phyloP scores from a whole-genome alignment of 83 land plant species.

The Picea abies region DNA sequence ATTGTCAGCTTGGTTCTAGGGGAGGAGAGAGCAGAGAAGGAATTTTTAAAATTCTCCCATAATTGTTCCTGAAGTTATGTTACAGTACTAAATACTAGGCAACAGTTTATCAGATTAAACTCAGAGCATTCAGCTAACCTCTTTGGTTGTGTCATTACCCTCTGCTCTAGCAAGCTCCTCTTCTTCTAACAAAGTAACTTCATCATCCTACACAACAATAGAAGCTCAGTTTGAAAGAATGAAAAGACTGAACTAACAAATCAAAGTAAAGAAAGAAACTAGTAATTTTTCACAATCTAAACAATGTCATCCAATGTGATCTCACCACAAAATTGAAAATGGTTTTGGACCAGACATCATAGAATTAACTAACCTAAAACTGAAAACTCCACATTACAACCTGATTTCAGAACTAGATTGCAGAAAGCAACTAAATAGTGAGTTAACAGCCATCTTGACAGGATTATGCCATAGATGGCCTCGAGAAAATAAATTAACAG shows the following conservation, averaged over 20 bases:
- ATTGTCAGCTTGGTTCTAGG: too few species aligned
- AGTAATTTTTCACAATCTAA: background rate
- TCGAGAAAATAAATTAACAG: too few species aligned
- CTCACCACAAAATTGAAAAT: background rate
- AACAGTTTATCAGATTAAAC: background rate
- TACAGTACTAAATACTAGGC: background rate
- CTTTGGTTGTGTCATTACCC: constrained; percentile 38
- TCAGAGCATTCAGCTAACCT: constrained; percentile 44
- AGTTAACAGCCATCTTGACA: too few species aligned
- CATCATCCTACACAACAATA: constrained; percentile 70
- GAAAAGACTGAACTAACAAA: background rate
- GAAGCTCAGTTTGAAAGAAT: background rate
- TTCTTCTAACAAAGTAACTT: constrained; percentile 82
- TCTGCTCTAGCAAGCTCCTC: constrained; percentile 73
- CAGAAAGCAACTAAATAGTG: too few species aligned
- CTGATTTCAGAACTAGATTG: too few species aligned
- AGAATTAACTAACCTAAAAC: too few species aligned
- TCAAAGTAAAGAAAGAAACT: background rate
- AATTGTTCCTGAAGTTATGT: background rate
- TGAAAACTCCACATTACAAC: too few species aligned
- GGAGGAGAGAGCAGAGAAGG: too few species aligned
- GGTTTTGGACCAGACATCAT: too few species aligned
- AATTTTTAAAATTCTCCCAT: too few species aligned
- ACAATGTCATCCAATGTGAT: constrained; percentile 6
- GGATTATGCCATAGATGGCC: too few species aligned